Evolutionary conservation across 2,329 filamentous ascomycete species (phyloP), one percentile per base, ranked within the genome.

Genomic region (Dactylellina cionopaga): DNA sequence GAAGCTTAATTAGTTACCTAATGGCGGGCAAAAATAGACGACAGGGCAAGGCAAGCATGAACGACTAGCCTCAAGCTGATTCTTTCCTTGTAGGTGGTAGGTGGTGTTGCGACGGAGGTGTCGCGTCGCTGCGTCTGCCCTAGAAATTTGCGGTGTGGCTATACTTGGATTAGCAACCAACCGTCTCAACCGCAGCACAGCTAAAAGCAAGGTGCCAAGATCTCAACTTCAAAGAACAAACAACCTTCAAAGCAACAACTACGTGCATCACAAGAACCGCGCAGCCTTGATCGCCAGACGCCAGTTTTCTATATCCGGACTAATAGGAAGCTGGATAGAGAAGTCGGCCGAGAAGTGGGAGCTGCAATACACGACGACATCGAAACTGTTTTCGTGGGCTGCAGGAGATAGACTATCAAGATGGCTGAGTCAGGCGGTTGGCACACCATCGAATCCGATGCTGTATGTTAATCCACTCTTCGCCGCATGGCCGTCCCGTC

Each of bases 361-460:
- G n/a, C 5, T 31, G 22, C 49, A 7, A 24, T 37, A n/a, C 43
- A 43, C 37, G 25, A 33, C 51, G 33, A 31, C 41, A 29, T 59
- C 43, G 39, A 35, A 13, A 56, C 24, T 22, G 25, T 56, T 33
- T 33, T 55, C 15, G 27, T 46, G 51, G 60, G 31, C 27, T 41
- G 41, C 56, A 49, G 65, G 25, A 44, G 44, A 13, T 13, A 54
- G 24, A 10, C 33, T 44, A 55, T 65, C 59, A 73, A 49, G 29
- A 73, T 73, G 68, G 68, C 68, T 65, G 68, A 73, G 59, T 91
- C 90, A 82, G 90, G 89, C 77, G 93, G 94, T 75, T 98, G 94
- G 94, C 96, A 96, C 81, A 98, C 94, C 37, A 97, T 98, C 79
- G 94, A 98, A 82, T 96, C 92, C 75, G 94, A 98, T 84, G 94